A percentile compares a stretch with the other conserved stretches of the same genome.
Conservation (phyloP, 1,284 basidiomycete genomes). For the Cutaneotrichosporon cyanovorans region DNA sequence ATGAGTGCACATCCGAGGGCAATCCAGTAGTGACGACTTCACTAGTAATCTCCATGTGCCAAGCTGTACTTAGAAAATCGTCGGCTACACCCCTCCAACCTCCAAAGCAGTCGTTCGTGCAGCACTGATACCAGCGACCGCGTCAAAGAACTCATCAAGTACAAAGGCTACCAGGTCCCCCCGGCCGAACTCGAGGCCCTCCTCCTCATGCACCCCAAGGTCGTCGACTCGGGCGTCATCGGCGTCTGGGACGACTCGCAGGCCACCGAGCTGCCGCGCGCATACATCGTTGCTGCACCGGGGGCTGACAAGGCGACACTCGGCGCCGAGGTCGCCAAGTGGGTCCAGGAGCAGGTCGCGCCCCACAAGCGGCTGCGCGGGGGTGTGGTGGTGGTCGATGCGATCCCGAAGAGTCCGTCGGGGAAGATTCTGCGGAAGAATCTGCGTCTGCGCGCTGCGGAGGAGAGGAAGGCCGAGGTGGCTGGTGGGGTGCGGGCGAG, state of each 20-base stretch:
- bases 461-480: conserved; percentile 18
- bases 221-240: conserved; percentile 65
- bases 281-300: conserved; percentile 10
- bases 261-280: conserved; percentile 63
- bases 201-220: conserved; percentile 61
- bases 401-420: conserved; percentile 47
- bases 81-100: too few relatives aligned
- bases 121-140: conserved; percentile 24
- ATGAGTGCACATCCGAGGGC: too few relatives aligned
- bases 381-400: conserved; percentile 46
- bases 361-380: conserved; percentile 49
- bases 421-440: conserved; percentile 43
- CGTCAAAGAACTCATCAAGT: conserved; percentile 76
- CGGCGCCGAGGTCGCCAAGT: conserved; percentile 52
- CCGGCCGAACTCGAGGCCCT: conserved; percentile 74
- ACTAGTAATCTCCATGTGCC: too few relatives aligned
- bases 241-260: conserved; percentile 57
- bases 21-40: too few relatives aligned
- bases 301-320: conserved; percentile 39
- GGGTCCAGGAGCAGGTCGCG: conserved; percentile 55
- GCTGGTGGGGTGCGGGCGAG: conserved; percentile 1
- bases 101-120: background rate
- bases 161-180: conserved; percentile 57
- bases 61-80: too few relatives aligned
- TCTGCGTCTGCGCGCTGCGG: conserved; percentile 27